These are phyloP conservation scores for Sutorius australiensis DNA, from an alignment of 768 basidiomycete genomes.

Conservation along the genomic window DNA sequence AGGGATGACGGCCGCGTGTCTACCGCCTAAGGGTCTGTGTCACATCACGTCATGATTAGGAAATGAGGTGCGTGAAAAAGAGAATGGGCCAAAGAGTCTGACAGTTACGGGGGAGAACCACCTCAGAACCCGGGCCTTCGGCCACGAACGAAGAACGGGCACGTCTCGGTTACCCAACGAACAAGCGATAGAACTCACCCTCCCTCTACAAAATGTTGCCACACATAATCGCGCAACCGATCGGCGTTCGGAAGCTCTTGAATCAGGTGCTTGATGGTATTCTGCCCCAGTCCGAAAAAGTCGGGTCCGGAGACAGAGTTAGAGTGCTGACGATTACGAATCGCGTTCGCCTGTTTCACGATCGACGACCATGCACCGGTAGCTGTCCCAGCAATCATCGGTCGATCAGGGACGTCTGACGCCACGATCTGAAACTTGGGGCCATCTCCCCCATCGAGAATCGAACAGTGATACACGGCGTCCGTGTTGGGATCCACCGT, in stretches of 20 bases:
- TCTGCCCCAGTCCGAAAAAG: slow-evolving; percentile 84
- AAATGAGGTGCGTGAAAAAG: slow-evolving; percentile 25
- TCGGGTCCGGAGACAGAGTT: slow-evolving; percentile 88
- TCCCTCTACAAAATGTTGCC: slow-evolving; percentile 84
- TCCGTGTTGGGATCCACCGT: slow-evolving; percentile 63
- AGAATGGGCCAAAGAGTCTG: slow-evolving; percentile 15
- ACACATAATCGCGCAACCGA: slow-evolving; percentile 73
- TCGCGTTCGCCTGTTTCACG: slow-evolving; percentile 76
- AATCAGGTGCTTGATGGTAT: slow-evolving; percentile 87
- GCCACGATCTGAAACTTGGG: slow-evolving; percentile 84
- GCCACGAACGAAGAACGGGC: slow-evolving; percentile 3
- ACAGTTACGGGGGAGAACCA: slow-evolving; percentile 10
- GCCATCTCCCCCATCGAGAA: slow-evolving; percentile 80
- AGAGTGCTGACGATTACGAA: slow-evolving; percentile 77
- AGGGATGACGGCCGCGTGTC: slow-evolving; percentile 79
- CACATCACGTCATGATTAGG: slow-evolving; percentile 31
- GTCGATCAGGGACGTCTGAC: slow-evolving; percentile 63
- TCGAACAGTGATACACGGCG: slow-evolving; percentile 78
- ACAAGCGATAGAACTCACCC: slow-evolving; percentile 52
- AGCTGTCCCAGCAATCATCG: slow-evolving; percentile 80
- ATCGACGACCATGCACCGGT: slow-evolving; percentile 86
- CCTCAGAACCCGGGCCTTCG: slow-evolving; percentile 6
- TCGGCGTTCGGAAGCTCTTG: slow-evolving; percentile 77
- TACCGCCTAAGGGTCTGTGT: slow-evolving; percentile 68
- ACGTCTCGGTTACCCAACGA: slow-evolving; percentile 10